Evolutionary conservation across 139 green algal genomes (phyloP), one percentile per base, ranked within the genome.

Genomic region (Yamagishiella unicocca): DNA sequence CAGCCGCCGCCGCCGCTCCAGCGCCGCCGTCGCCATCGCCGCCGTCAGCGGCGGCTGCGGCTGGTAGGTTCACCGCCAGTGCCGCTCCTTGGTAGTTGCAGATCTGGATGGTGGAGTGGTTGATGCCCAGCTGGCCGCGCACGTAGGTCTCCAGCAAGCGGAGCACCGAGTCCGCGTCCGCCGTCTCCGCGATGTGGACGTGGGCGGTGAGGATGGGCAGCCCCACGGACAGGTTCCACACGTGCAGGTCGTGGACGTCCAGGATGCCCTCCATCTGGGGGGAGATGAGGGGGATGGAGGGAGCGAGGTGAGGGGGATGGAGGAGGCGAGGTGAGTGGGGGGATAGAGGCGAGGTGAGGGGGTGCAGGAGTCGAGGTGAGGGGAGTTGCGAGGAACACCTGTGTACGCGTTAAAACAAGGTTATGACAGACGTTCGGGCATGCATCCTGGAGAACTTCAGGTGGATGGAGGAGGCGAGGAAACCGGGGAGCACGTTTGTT

Each of bases 241-340:
- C 92, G 89, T 99, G 97, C 72, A 99, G 90, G 90, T 99, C 97
- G 84, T 97, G 93, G 21, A 99, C 93, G n/a, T 95, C 90, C 46
- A 87, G 70, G 53, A 99, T 94, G 38, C 94, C 96, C 0, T 93
- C 67, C 43, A 99, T 87, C 87, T 92, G 94, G 70, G 45, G 27
- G 42, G 42, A n/a, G n/a, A 29, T 12, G 35, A 64, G 29, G 25
- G 6, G n/a, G 42, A 21, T 4, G 35, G 42, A 22, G 25, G 29
- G 64, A 72, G 40, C 24, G 33, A 27, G 19, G n/a, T 46, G 33
- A 19, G 29, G 9, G 17, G 66, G 10, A 10, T 27, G 45, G 66
- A 25, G 24, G 33, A 74, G 66, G 50, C 17, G 17, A 58, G 50
- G 50, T 25, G 17, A 58, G 50, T 58, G 50, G n/a, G n/a, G n/a